phyloP scores from a whole-genome alignment of 2,329 filamentous ascomycete genomes.

The Cordyceps fumosorosea region DNA sequence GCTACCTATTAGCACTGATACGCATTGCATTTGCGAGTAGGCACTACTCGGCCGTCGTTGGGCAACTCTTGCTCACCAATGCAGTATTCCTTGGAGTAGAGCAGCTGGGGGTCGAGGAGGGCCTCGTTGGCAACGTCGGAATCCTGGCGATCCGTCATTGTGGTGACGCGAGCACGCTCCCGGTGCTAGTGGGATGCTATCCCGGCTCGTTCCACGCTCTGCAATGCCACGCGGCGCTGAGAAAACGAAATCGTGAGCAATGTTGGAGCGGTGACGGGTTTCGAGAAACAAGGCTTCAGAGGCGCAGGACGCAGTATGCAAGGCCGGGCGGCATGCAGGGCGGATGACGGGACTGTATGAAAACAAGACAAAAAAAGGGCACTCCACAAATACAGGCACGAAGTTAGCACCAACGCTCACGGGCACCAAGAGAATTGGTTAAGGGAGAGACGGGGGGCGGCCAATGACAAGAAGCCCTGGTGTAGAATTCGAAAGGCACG shows the following conservation, averaged over 20 bases:
- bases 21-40: background rate
- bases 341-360: background rate
- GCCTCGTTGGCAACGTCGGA: conserved; percentile 44
- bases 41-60: background rate
- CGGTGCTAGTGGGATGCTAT: conserved; percentile 2
- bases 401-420: background rate
- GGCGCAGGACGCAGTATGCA: conserved; percentile 1
- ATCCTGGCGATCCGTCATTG: conserved; percentile 44
- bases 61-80: conserved; percentile 54
- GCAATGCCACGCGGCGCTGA: background rate
- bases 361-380: conserved; percentile 15
- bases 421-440: background rate
- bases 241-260: background rate
- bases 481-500: background rate
- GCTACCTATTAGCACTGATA: background rate
- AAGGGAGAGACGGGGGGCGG: background rate
- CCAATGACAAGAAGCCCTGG: background rate
- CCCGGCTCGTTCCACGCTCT: background rate
- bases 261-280: background rate
- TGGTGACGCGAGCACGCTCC: conserved; percentile 14
- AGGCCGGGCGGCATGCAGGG: conserved; percentile 5
- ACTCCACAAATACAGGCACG: conserved; percentile 6
- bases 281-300: background rate
- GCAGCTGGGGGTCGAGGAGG: conserved; percentile 71
- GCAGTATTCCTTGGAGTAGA: conserved; percentile 90